Base-by-base conservation (phyloP, 257 asterid genomes). In the Henckelia pumila region DNA sequence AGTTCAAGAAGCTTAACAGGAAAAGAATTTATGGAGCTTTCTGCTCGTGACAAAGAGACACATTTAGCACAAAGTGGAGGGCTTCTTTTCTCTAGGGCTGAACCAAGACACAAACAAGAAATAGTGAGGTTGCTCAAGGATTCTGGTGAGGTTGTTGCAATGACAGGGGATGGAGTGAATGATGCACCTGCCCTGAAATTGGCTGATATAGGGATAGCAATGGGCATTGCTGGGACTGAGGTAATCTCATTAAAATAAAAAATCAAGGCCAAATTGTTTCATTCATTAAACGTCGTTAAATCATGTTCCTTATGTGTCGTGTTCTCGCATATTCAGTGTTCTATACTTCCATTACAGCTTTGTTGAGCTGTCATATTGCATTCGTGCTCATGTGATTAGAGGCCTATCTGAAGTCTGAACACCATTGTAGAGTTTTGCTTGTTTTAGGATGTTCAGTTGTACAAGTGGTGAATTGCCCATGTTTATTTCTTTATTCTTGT, bases 151-250 rank as follows among this genome's bases (percentile, higher is more conserved):
- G 97, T 94, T 52, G 99, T 94, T 28, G 99, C 99, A 24, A 94
- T 94, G 99, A 94, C 99, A 22, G 99, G 99, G 52, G 99, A 94
- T 84, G 99, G 99, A 63, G 99, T 94, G 74, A 94, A 91, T 67
- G 98, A 91, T 74, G 98, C 98, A 24, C 98, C 98, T 62, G 98
- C 98, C 26, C 71, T 91, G 75, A 94, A 91, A 76, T 75, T 91
- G 78, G 99, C 99, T 30, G 99, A 94, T 80, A 94, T 91, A 77
- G 99, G 99, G 69, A 87, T 94, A 73, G 97, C 99, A 23, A 94
- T 94, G 99, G 99, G 99, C 61, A 94, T 94, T 68, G 61, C 95
- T 6, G 99, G 99, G 75, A 94, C 99, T 21, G 99, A 94, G 97
- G 99, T 88, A 60, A 70, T n/a, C 50, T 25, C 7, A 33, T 40